Evolutionary conservation across 2,329 filamentous ascomycete species (phyloP).

Genomic region (Colletotrichum chlorophyti): DNA sequence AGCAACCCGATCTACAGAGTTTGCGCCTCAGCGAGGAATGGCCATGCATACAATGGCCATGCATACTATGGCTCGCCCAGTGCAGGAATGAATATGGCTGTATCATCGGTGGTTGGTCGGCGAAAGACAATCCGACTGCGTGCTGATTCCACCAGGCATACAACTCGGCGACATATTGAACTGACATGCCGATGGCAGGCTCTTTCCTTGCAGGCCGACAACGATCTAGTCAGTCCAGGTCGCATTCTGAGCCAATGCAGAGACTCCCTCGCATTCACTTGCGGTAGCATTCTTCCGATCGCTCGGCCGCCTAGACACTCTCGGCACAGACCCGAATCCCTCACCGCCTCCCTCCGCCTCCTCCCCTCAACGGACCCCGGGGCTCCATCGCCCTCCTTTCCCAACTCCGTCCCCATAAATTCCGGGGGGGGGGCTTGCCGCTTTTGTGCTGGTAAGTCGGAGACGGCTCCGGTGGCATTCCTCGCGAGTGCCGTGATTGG

Average conservation of each 20-base stretch:
- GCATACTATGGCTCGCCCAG: constrained; percentile 4
- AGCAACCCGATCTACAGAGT: constrained; percentile 9
- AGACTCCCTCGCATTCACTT: background rate
- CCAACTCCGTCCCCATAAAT: constrained; percentile 4
- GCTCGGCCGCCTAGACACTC: background rate
- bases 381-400: constrained; percentile 1
- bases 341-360: constrained; percentile 23
- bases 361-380: constrained; percentile 3
- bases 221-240: background rate
- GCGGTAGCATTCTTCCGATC: constrained; percentile 2
- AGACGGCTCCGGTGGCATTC: constrained; percentile 14
- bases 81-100: no score
- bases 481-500: constrained; percentile 14
- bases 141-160: no score
- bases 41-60: no score
- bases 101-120: background rate
- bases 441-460: constrained; percentile 26
- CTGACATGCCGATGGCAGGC: background rate
- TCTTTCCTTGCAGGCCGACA: background rate
- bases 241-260: constrained; percentile 14
- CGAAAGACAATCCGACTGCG: no score
- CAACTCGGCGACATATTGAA: background rate
- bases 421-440: constrained; percentile 17
- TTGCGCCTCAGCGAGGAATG: background rate
- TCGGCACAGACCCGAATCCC: constrained; percentile 13